Percentiles rank a stretch among this genome's conserved stretches.
phyloP scores from a whole-genome alignment of 805 yeast genomes.

The Geotrichum ghanense region DNA sequence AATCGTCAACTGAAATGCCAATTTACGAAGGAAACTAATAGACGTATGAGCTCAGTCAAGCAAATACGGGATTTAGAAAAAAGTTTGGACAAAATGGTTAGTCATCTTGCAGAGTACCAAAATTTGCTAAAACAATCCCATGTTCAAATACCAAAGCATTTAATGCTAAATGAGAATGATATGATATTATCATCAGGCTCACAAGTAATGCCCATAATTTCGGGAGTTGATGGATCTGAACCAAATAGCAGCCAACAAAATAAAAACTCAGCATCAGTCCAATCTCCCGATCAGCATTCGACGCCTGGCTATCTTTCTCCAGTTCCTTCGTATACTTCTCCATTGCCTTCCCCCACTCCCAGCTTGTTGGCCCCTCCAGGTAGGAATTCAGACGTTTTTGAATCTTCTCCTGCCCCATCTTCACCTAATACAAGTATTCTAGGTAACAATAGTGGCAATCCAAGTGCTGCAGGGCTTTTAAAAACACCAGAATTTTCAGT shows the following conservation, averaged over 20 bases:
- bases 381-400: neutral
- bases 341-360: neutral
- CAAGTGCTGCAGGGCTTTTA: neutral
- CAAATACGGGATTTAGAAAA: constrained; percentile 14
- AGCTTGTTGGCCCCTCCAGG: neutral
- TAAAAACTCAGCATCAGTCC: neutral
- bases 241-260: neutral
- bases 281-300: neutral
- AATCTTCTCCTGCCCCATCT: neutral
- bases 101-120: constrained; percentile 9
- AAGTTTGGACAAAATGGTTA: constrained; percentile 7
- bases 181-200: constrained; percentile 1
- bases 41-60: constrained; percentile 17
- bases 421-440: neutral
- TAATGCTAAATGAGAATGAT: constrained; percentile 1
- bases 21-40: constrained; percentile 20
- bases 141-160: constrained; percentile 8
- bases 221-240: neutral
- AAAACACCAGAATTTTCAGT: neutral
- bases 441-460: neutral
- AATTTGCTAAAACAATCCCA: constrained; percentile 10
- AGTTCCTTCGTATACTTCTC: neutral
- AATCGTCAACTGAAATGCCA: constrained; percentile 21
- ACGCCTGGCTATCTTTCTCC: constrained; percentile 1
- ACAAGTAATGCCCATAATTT: neutral